Percentiles rank a stretch among this genome's conserved stretches.
Conservation (phyloP, 169 alveolate species). For the Cryptosporidium viatorum region DNA sequence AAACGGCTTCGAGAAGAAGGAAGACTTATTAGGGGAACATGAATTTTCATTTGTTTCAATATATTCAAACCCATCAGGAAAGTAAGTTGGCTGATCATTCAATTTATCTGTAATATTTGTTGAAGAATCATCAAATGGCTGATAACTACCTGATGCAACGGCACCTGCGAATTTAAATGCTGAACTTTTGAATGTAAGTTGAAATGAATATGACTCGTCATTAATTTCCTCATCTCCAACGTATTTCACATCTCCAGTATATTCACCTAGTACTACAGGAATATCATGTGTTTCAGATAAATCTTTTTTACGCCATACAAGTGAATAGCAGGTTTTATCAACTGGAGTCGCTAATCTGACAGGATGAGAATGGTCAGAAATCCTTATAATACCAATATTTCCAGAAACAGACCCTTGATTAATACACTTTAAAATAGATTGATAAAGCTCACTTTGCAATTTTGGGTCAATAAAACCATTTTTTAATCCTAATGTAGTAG, state of each 20-base stretch:
- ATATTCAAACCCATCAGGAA: constrained; percentile 25
- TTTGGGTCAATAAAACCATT: constrained; percentile 61
- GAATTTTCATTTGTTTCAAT: constrained; percentile 34
- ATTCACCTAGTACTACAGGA: constrained; percentile 64
- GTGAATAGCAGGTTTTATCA: constrained; percentile 34
- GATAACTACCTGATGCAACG: constrained; percentile 21
- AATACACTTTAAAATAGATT: constrained; percentile 43
- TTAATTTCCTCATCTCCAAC: constrained; percentile 67
- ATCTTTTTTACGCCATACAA: constrained; percentile 37
- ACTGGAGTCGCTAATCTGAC: constrained; percentile 79
- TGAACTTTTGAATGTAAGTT: constrained; percentile 56
- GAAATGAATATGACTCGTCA: constrained; percentile 73
- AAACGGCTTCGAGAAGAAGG: constrained; percentile 15
- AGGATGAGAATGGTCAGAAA: constrained; percentile 78
- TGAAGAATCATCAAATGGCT: constrained; percentile 17
- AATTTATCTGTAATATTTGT: not conserved
- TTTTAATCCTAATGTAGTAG: constrained; percentile 29
- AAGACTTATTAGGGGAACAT: constrained; percentile 15
- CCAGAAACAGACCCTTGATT: constrained; percentile 26
- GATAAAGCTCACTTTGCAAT: not conserved
- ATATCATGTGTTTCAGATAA: constrained; percentile 27
- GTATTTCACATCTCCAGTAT: constrained; percentile 63
- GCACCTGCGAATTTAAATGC: constrained; percentile 55
- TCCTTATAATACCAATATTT: constrained; percentile 36
- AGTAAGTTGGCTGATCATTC: constrained; percentile 12